These are phyloP conservation scores for Castanea sativa DNA, from an alignment of 306 rosid species.

Conservation along the genomic window DNA sequence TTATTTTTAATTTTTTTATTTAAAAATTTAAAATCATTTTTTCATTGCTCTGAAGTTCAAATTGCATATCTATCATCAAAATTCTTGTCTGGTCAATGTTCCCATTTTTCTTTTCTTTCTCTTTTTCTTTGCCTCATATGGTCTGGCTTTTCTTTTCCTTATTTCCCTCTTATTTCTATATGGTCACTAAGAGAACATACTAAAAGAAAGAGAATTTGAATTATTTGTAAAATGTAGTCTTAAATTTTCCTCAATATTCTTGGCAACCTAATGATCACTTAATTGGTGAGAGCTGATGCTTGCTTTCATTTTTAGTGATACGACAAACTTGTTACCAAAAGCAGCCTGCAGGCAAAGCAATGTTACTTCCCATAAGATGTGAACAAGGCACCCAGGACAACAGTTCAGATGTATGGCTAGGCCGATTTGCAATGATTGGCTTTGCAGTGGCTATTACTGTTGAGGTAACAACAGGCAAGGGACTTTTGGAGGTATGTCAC, in stretches of 20 bases:
- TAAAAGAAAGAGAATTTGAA: background rate
- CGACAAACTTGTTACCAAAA: slow-evolving; percentile 38
- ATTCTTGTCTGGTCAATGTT: background rate
- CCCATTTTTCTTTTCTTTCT: background rate
- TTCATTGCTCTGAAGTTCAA: background rate
- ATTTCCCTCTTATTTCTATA: background rate
- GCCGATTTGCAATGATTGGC: slow-evolving; percentile 89
- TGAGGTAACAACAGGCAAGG: slow-evolving; percentile 85
- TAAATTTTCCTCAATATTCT: slow-evolving; percentile 1
- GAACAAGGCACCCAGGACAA: slow-evolving; percentile 65
- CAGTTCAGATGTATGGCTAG: slow-evolving; percentile 79
- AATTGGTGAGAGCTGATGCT: slow-evolving; percentile 5
- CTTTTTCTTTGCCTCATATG: background rate
- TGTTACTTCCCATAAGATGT: slow-evolving; percentile 59
- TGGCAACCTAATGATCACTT: background rate
- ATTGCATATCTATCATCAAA: background rate
- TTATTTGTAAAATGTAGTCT: background rate
- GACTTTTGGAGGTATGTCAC: slow-evolving; percentile 76
- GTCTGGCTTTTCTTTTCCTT: background rate
- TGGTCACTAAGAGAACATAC: background rate
- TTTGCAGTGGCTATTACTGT: slow-evolving; percentile 72
- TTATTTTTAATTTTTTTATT: too few relatives aligned
- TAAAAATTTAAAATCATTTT: background rate
- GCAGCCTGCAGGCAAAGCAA: slow-evolving; percentile 38
- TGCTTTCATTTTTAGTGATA: slow-evolving; percentile 41